Base-by-base conservation (phyloP, 1,284 basidiomycete species). In the Xanthoconium separans region DNA sequence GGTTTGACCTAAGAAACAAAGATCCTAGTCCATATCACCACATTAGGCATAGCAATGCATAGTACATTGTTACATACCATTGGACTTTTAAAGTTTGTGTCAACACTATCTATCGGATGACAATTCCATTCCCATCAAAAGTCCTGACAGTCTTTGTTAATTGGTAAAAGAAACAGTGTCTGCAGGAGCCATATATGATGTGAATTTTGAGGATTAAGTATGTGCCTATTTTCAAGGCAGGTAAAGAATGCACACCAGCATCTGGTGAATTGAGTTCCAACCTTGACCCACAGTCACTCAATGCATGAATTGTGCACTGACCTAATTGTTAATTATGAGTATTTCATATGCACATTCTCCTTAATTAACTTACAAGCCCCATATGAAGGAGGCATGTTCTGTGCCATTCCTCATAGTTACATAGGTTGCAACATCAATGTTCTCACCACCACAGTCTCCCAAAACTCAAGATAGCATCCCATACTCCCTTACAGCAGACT, bases 271-370 rank as follows among this genome's bases (percentile, higher is more conserved):
- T 60, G 61, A 0, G 34, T 39, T 0, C 69, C 71, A 4, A 73
- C 56, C 29, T 75, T 70, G 1, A 68, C 65, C 75, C 74, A 80
- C 0, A 80, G 55, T 0, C 68, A 52, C 51, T 80, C 76, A 52
- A 78, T 77, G 1, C 16, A 16, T 9, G 55, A 29, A 15, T 60
- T 60, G 2, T 36, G 33, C 1, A 48, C 45, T 1, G 58, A 61
- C 13, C 51, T 57, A 13, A 27, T 29, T 39, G 13, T 15, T 36
- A 47, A 20, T 29, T 2, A 12, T 47, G 9, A 47, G 27, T 24
- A 8, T n/a, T 10, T 37, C 36, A 37, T 9, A 13, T 15, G n/a
- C 12, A 34, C 33, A 4, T 2, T 7, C n/a, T n/a, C n/a, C n/a
- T 37, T 50, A 16, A 22, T 34, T 22, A 4, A 34, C 64, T 48